Conservation (phyloP, 2,329 filamentous ascomycete species). For the Exophiala oligosperma region DNA sequence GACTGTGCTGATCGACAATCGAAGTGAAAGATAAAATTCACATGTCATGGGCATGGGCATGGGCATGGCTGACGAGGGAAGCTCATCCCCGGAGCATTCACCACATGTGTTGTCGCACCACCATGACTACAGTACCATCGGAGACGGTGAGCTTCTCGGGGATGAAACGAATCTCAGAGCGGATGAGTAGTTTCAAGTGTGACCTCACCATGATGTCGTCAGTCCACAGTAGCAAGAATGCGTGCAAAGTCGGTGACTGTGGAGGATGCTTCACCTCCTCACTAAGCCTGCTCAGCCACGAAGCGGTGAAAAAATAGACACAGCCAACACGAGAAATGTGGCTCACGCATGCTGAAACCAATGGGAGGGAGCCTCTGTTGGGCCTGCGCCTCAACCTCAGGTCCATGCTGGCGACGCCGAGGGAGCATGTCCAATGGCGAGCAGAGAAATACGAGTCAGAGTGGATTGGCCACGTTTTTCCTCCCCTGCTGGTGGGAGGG, state of each 20-base stretch:
- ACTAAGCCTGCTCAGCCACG: neutral
- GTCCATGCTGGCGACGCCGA: slow-evolving; percentile 16
- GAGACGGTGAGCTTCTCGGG: neutral
- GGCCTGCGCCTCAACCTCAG: slow-evolving; percentile 13
- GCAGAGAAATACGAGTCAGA: neutral
- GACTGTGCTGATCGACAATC: too few relatives aligned
- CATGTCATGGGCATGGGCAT: neutral
- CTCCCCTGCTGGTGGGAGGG: slow-evolving; percentile 1
- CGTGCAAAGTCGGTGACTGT: slow-evolving; percentile 9
- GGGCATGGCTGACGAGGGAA: neutral
- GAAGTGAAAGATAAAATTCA: neutral
- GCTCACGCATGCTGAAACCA: slow-evolving; percentile 13
- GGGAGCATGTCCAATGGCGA: slow-evolving; percentile 4
- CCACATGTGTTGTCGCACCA: neutral
- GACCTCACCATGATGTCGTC: slow-evolving; percentile 9
- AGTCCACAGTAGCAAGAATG: neutral
- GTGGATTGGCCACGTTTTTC: slow-evolving; percentile 18
- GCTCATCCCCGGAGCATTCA: neutral
- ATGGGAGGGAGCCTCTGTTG: slow-evolving; percentile 3
- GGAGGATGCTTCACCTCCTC: neutral
- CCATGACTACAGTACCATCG: neutral
- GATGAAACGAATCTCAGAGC: neutral
- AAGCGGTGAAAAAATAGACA: slow-evolving; percentile 21
- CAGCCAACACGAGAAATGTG: slow-evolving; percentile 5
- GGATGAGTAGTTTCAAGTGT: neutral